phyloP scores from a whole-genome alignment of 371 early-diverging fungal species.

The Lichtheimia hyalospora region DNA sequence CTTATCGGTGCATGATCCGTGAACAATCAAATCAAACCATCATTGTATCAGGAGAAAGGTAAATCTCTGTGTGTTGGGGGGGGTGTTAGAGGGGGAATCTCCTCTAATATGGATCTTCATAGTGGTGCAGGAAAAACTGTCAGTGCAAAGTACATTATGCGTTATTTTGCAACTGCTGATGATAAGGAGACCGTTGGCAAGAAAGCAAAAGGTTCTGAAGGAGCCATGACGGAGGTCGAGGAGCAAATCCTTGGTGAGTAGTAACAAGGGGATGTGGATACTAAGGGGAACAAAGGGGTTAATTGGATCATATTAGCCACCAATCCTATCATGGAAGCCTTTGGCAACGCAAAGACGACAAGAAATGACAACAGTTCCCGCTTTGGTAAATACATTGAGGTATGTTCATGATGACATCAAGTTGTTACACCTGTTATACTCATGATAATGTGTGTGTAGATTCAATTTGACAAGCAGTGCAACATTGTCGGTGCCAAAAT shows the following conservation, averaged over 20 bases:
- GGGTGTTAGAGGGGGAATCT: not conserved
- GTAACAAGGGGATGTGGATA: not conserved
- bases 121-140: conserved; percentile 96
- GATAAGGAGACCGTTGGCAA: conserved; percentile 53
- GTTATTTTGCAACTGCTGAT: conserved; percentile 95
- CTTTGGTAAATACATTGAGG: conserved; percentile 99
- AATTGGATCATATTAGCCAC: conserved; percentile 60
- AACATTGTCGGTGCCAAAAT: conserved; percentile 95
- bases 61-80: conserved; percentile 3
- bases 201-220: conserved; percentile 26
- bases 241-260: conserved; percentile 70
- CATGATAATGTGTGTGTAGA: conserved; percentile 29
- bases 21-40: conserved; percentile 96
- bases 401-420: conserved; percentile 2
- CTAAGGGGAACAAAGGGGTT: not conserved
- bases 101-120: conserved; percentile 3
- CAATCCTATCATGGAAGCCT: conserved; percentile 99
- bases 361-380: conserved; percentile 98
- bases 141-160: conserved; percentile 96
- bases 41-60: conserved; percentile 97
- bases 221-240: conserved; percentile 77
- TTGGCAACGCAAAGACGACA: conserved; percentile 99
- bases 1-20: conserved; percentile 94
- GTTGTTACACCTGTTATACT: not conserved
- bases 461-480: conserved; percentile 76